Conservation (phyloP, 2,329 filamentous ascomycete species). For the Colletotrichum camelliae region DNA sequence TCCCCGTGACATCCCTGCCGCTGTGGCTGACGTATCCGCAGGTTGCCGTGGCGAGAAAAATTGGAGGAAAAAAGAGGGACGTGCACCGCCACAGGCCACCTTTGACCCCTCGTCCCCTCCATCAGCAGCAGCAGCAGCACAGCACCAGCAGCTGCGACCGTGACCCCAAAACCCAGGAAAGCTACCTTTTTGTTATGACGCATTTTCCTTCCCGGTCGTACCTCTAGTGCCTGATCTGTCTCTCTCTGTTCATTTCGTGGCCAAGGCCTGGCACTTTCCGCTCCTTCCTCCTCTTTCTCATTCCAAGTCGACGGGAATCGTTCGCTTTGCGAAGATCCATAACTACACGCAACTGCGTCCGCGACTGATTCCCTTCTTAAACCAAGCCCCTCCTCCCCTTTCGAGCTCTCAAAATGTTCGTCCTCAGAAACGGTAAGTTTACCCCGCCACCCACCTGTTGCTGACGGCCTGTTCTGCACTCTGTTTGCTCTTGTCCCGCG, state of each 20-base stretch:
- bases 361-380: background rate
- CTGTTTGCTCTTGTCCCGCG: background rate
- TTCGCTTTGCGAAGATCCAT: constrained; percentile 6
- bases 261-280: constrained; percentile 14
- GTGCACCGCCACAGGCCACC: constrained; percentile 28
- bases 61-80: constrained; percentile 10
- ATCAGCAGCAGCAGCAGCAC: constrained; percentile 3
- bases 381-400: background rate
- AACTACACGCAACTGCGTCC: background rate
- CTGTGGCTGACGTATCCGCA: constrained; percentile 10
- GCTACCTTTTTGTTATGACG: constrained; percentile 32
- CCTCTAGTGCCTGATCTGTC: constrained; percentile 12
- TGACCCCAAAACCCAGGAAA: constrained; percentile 5
- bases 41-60: constrained; percentile 18
- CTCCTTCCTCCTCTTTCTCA: constrained; percentile 1
- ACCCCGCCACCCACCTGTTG: constrained; percentile 8
- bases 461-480: background rate
- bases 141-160: background rate
- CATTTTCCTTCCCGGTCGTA: constrained; percentile 23
- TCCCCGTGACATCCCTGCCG: background rate
- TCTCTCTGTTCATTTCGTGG: background rate
- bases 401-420: constrained; percentile 38
- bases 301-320: constrained; percentile 1
- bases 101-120: constrained; percentile 23
- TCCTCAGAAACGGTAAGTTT: constrained; percentile 43